Conservation (phyloP, 192 early-diverging fungal genomes). For the Podila epigama region DNA sequence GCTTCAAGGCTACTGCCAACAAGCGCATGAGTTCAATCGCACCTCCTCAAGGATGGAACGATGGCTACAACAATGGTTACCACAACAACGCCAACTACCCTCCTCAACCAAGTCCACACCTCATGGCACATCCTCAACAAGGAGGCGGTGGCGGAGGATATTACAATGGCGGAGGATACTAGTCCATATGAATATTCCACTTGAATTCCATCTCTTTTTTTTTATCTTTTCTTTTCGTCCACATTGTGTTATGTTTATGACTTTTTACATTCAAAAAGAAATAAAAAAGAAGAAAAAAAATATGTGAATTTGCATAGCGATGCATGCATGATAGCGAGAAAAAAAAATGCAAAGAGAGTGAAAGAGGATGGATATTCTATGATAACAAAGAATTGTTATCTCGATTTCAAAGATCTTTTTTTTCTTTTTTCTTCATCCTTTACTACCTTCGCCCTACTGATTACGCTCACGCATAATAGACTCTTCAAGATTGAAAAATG, state of each 20-base stretch:
- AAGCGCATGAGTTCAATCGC: constrained; percentile 47
- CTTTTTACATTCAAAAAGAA: not conserved
- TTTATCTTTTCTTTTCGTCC: not conserved
- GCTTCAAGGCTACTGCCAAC: constrained; percentile 35
- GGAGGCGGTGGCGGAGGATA: constrained; percentile 4
- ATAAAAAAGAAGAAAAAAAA: not conserved
- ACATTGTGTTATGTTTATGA: not conserved
- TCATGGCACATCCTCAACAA: constrained; percentile 9
- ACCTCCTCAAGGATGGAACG: constrained; percentile 14
- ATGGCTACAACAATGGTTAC: not conserved
- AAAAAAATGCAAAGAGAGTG: not conserved
- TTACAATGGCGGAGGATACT: constrained; percentile 16
- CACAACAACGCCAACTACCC: not conserved
- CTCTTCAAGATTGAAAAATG: not conserved
- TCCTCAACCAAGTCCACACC: constrained; percentile 26
- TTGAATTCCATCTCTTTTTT: not conserved
- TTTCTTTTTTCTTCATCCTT: not conserved
- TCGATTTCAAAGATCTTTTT: not conserved
- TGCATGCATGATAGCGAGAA: not conserved
- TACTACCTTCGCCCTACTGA: not conserved
- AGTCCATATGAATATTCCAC: not conserved
- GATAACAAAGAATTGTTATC: too few species aligned
- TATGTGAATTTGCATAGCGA: not conserved
- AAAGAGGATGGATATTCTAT: not conserved
- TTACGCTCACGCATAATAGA: too few species aligned